Evolutionary conservation across 2,329 filamentous ascomycete species (phyloP), one percentile per base, ranked within the genome.

Genomic region (Beauveria varroae): DNA sequence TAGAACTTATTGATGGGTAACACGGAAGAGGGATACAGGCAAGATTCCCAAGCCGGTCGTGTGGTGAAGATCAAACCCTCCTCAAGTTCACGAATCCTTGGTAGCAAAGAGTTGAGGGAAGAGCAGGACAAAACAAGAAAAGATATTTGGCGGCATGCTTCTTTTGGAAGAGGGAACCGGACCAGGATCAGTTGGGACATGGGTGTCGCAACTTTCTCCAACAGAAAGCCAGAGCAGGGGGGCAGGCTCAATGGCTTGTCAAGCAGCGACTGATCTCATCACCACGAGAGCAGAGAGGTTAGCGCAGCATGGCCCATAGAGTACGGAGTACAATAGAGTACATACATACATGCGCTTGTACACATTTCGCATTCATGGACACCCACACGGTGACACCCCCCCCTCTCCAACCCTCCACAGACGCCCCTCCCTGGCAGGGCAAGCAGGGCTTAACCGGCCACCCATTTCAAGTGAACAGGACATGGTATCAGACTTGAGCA

Each of bases 231-330:
- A 43, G 47, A 46, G 58, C 49, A 52, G 52, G 43, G 58, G 51
- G 20, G 54, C 40, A 56, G 53, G 37, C 20, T 34, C 44, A 57
- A 61, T 55, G 57, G 51, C 30, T 41, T 57, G 54, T 51, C 60
- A 30, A 57, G 46, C 41, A 62, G 53, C 49, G 26, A 62, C 53
- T 62, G 60, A 57, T 62, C 53, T 57, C 54, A 62, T 62, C 60
- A 57, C 53, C 47, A 57, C 43, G n/a, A 46, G 44, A 28, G 47
- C 40, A 62, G 44, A 53, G 59, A 26, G 43, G 59, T 51, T 61
- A 61, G 57, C 57, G 57, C 57, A 52, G 34, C 40, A 52, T 51
- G 46, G 43, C 16, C 55, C 56, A 51, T 59, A 43, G 22, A 10
- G 22, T 47, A 37, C 55, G 40, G 47, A 60, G 57, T 60, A 60